Evolutionary conservation across 225 moss, liverwort and hornwort species (phyloP).

Genomic region (Pleurozium schreberi): DNA sequence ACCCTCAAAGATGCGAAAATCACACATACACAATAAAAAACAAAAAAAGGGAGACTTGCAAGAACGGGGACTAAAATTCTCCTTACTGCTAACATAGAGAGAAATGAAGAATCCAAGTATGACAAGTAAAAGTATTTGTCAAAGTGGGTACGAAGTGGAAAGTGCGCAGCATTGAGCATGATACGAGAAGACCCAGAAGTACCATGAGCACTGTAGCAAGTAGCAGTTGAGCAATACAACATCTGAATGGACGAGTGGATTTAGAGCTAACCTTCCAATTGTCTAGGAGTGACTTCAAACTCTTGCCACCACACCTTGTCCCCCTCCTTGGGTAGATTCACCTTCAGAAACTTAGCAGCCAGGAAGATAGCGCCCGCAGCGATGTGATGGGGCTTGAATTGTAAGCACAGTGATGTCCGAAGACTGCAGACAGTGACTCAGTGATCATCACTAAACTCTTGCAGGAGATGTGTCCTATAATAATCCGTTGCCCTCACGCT

Average conservation of each 20-base stretch:
- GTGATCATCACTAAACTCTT: conserved; percentile 6
- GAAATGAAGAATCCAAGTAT: neutral
- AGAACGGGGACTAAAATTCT: neutral
- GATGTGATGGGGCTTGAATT: conserved; percentile 94
- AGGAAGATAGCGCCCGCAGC: conserved; percentile 94
- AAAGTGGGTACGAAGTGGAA: neutral
- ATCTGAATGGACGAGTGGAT: neutral
- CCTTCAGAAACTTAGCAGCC: conserved; percentile 86
- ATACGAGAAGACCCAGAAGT: neutral
- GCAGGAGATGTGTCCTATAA: neutral
- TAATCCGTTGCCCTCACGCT: neutral
- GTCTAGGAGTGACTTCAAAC: conserved; percentile 45
- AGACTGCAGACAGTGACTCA: conserved; percentile 59
- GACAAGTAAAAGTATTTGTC: neutral
- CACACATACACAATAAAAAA: neutral
- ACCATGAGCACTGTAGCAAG: neutral
- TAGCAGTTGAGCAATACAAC: neutral
- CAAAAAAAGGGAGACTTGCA: neutral
- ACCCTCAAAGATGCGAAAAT: neutral
- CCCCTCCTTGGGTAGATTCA: conserved; percentile 43
- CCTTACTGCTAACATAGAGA: neutral
- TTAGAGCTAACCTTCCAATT: conserved; percentile 35
- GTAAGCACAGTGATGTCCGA: conserved; percentile 89
- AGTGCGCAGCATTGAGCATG: neutral
- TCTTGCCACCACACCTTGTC: conserved; percentile 60